Conservation (phyloP, 2,329 filamentous ascomycete genomes). For the Verticillium klebahnii region DNA sequence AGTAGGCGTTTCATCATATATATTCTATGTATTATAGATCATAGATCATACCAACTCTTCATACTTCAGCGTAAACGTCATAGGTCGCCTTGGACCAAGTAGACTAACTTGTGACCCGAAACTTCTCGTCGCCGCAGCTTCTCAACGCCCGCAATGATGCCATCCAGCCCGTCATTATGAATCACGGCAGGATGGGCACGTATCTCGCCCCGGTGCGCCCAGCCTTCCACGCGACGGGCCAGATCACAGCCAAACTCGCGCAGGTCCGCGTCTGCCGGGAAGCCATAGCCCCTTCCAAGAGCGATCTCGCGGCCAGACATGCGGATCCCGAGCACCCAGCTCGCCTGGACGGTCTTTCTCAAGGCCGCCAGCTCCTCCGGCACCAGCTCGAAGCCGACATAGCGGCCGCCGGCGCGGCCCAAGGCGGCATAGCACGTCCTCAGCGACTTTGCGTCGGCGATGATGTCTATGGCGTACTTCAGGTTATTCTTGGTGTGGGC, state of each 20-base stretch:
- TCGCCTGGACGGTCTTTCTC: no score
- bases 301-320: slow-evolving; percentile 1
- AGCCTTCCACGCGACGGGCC: neutral
- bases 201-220: neutral
- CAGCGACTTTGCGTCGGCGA: slow-evolving; percentile 27
- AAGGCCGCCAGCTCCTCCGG: no score
- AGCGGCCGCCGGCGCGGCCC: slow-evolving; percentile 31
- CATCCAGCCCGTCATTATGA: no score
- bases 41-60: no score
- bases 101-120: no score
- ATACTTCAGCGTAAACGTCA: no score
- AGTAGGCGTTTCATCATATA: no score
- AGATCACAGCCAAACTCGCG: slow-evolving; percentile 1
- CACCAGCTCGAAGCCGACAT: slow-evolving; percentile 25
- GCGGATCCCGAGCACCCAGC: neutral
- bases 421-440: slow-evolving; percentile 31
- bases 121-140: no score
- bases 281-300: neutral
- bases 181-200: no score
- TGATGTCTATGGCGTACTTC: slow-evolving; percentile 35
- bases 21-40: no score
- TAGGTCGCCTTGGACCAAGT: no score
- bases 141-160: no score
- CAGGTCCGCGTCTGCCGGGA: neutral
- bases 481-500: slow-evolving; percentile 31